These are phyloP conservation scores for Neonectria sp. DNA, from an alignment of 2,329 filamentous ascomycete species.

Conservation along the genomic window DNA sequence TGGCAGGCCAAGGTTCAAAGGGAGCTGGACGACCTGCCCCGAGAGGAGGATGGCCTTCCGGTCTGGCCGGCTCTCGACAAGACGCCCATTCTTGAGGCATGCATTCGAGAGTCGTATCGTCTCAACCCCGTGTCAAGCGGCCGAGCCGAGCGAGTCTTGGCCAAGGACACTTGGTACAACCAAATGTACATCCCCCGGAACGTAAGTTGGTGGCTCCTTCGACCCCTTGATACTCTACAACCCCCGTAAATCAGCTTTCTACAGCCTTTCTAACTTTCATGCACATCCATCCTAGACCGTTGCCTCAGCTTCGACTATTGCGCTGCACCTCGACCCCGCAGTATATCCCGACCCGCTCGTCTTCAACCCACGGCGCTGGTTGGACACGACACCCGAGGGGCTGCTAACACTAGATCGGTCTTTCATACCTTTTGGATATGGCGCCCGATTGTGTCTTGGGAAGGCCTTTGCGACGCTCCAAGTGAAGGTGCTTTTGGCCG, in stretches of 20 bases:
- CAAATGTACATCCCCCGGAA: slow-evolving; percentile 9
- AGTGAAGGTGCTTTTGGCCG: slow-evolving; percentile 5
- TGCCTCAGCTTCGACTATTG: slow-evolving; percentile 19
- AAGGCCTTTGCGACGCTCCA: slow-evolving; percentile 14
- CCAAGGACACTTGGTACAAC: neutral
- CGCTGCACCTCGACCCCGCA: slow-evolving; percentile 12
- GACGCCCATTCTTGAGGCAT: slow-evolving; percentile 6
- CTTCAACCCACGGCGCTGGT: slow-evolving; percentile 13
- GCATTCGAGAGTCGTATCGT: slow-evolving; percentile 18
- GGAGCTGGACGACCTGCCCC: slow-evolving; percentile 11
- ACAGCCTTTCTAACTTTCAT: slow-evolving; percentile 17
- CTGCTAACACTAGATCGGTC: slow-evolving; percentile 11
- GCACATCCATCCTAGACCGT: slow-evolving; percentile 13
- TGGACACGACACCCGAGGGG: slow-evolving; percentile 1
- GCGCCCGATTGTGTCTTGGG: slow-evolving; percentile 13
- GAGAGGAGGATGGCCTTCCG: slow-evolving; percentile 11
- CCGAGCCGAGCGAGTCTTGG: slow-evolving; percentile 13
- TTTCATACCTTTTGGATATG: slow-evolving; percentile 16
- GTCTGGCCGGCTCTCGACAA: slow-evolving; percentile 7
- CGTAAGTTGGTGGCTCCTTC: slow-evolving; percentile 19
- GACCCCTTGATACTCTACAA: slow-evolving; percentile 2
- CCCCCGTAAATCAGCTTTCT: slow-evolving; percentile 10
- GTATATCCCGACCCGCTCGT: slow-evolving; percentile 10
- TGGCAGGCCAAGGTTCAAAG: slow-evolving; percentile 12
- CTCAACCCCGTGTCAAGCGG: slow-evolving; percentile 16